Conservation (phyloP, 257 asterid species). For the Cruciata laevipes region DNA sequence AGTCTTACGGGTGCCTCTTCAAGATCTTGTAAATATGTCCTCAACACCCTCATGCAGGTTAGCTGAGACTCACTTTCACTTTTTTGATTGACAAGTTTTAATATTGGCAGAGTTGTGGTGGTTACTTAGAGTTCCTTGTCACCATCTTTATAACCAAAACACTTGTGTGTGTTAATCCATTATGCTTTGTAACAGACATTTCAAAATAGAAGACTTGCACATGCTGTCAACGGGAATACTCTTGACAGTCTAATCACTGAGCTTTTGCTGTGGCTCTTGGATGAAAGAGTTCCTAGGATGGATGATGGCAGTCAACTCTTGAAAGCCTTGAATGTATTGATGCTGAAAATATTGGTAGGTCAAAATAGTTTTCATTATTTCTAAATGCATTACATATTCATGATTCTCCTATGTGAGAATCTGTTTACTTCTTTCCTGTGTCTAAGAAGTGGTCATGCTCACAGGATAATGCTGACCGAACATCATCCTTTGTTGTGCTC, state of each 20-base stretch:
- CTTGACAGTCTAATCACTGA: slow-evolving; percentile 88
- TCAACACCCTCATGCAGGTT: slow-evolving; percentile 98
- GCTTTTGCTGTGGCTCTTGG: slow-evolving; percentile 97
- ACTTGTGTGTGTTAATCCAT: neutral
- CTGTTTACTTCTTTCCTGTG: slow-evolving; percentile 13
- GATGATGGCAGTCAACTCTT: slow-evolving; percentile 99
- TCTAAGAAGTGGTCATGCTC: slow-evolving; percentile 16
- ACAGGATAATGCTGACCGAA: slow-evolving; percentile 96
- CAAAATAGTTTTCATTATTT: slow-evolving; percentile 2
- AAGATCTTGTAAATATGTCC: slow-evolving; percentile 97
- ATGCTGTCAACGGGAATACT: slow-evolving; percentile 86
- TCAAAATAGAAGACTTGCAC: slow-evolving; percentile 82
- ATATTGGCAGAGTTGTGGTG: slow-evolving; percentile 1
- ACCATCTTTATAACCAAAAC: neutral
- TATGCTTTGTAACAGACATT: slow-evolving; percentile 59
- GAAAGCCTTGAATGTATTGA: slow-evolving; percentile 93
- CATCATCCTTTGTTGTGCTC: slow-evolving; percentile 87
- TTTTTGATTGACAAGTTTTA: neutral
- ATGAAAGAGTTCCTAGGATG: slow-evolving; percentile 96
- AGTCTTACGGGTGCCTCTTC: slow-evolving; percentile 95
- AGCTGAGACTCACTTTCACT: neutral
- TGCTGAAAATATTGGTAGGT: slow-evolving; percentile 88
- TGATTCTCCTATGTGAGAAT: slow-evolving; percentile 3
- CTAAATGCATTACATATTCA: neutral
- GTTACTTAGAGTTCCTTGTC: neutral